Conservation (phyloP, 176 grass and related monocot genomes). For the Carex pumila region DNA sequence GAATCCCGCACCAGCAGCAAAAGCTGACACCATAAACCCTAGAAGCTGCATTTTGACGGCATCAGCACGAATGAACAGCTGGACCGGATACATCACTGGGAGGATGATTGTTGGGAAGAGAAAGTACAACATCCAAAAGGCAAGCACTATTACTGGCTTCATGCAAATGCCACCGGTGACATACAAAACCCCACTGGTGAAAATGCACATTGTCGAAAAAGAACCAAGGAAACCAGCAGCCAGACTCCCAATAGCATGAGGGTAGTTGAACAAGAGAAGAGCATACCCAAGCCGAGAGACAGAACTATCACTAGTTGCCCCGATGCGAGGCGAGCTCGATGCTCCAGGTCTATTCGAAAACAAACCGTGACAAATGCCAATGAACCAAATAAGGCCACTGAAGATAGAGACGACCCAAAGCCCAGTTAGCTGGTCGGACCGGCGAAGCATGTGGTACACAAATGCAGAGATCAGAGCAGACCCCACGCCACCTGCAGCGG, state of each 20-base stretch:
- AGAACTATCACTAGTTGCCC: slow-evolving; percentile 28
- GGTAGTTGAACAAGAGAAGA: slow-evolving; percentile 48
- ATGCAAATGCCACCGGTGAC: slow-evolving; percentile 76
- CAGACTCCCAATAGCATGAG: slow-evolving; percentile 71
- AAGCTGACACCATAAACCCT: slow-evolving; percentile 69
- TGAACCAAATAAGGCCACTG: slow-evolving; percentile 77
- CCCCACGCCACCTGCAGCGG: slow-evolving; percentile 65
- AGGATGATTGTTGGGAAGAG: slow-evolving; percentile 63
- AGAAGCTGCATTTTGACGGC: slow-evolving; percentile 84
- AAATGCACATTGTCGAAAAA: slow-evolving; percentile 91
- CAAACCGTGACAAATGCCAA: slow-evolving; percentile 77
- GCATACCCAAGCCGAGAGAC: slow-evolving; percentile 44
- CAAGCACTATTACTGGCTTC: slow-evolving; percentile 54
- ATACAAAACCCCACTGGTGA: slow-evolving; percentile 60
- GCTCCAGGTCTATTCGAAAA: slow-evolving; percentile 61
- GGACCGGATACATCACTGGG: slow-evolving; percentile 54
- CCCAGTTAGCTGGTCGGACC: slow-evolving; percentile 82
- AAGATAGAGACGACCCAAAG: slow-evolving; percentile 95
- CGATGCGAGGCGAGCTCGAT: slow-evolving; percentile 36
- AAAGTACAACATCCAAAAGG: slow-evolving; percentile 84
- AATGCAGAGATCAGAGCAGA: slow-evolving; percentile 79
- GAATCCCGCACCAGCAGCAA: slow-evolving; percentile 73
- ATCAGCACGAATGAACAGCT: slow-evolving; percentile 70
- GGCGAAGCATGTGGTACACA: slow-evolving; percentile 89
- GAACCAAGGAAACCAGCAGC: slow-evolving; percentile 62